Percentiles rank a stretch among this genome's conserved stretches.
Evolutionary conservation across 108 stramenopile species (phyloP).

Genomic region (Tribonema minus): DNA sequence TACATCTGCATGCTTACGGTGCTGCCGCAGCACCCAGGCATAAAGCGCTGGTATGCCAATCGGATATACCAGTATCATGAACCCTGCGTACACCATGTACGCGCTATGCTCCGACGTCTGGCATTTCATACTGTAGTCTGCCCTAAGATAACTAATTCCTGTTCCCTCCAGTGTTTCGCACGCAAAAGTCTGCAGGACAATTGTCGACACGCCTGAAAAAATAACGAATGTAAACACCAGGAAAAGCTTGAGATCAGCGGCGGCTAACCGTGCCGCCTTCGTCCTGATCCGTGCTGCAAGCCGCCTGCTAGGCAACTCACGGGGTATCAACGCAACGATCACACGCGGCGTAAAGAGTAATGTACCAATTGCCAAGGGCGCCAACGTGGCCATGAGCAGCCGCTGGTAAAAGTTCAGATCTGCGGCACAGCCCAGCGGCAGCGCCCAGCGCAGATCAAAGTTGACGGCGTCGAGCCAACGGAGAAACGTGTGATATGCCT

Average conservation of each 20-base stretch:
- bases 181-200: conserved; percentile 6
- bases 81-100: conserved; percentile 1
- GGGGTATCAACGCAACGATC: neutral
- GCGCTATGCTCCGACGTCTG: neutral
- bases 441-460: conserved; percentile 10
- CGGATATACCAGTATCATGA: conserved; percentile 15
- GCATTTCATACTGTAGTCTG: conserved; percentile 12
- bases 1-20: neutral
- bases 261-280: neutral
- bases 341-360: neutral
- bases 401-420: conserved; percentile 3
- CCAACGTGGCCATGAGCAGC: conserved; percentile 5
- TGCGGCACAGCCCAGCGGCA: conserved; percentile 7
- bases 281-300: neutral
- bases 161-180: conserved; percentile 6
- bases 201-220: neutral
- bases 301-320: no score
- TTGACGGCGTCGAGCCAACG: neutral
- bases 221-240: neutral
- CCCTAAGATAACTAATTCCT: conserved; percentile 4
- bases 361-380: neutral
- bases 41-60: conserved; percentile 35
- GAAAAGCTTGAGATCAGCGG: neutral
- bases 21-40: conserved; percentile 12
- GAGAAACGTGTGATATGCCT: conserved; percentile 1